These are phyloP conservation scores for Cryphonectria parasitica DNA, from an alignment of 2,329 filamentous ascomycete genomes.

Conservation along the genomic window DNA sequence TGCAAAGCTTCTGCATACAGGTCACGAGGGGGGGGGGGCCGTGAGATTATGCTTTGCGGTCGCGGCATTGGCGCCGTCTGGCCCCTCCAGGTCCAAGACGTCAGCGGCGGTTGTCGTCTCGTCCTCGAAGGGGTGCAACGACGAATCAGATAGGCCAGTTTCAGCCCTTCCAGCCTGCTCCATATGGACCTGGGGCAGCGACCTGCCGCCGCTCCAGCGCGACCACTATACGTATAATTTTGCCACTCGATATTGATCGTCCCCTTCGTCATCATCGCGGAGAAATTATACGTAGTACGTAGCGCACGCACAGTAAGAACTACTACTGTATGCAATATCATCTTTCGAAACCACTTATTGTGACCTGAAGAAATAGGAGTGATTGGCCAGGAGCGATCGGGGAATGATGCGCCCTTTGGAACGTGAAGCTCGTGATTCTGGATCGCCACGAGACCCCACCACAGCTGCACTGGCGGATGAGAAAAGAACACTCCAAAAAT, in stretches of 20 bases:
- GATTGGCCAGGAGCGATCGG: background rate
- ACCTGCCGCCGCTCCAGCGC: background rate
- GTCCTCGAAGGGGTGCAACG: background rate
- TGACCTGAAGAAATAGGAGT: background rate
- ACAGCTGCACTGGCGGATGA: background rate
- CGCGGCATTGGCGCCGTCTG: background rate
- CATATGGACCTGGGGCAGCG: background rate
- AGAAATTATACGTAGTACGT: background rate
- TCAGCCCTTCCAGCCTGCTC: background rate
- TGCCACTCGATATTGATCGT: conserved; percentile 2
- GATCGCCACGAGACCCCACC: background rate
- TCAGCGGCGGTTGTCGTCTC: conserved; percentile 2
- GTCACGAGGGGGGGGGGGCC: background rate
- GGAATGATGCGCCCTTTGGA: background rate
- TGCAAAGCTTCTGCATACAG: background rate
- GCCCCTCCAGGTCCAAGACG: background rate
- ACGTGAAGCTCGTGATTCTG: conserved; percentile 10
- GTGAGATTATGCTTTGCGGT: conserved; percentile 3
- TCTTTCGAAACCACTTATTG: background rate
- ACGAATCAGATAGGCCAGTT: conserved; percentile 13
- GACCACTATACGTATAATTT: background rate
- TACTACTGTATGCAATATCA: background rate
- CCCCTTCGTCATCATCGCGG: background rate
- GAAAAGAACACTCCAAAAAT: too few relatives aligned
- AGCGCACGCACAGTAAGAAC: background rate